These are phyloP conservation scores for Ascochyta pisi DNA, from an alignment of 2,329 filamentous ascomycete genomes.

Conservation along the genomic window DNA sequence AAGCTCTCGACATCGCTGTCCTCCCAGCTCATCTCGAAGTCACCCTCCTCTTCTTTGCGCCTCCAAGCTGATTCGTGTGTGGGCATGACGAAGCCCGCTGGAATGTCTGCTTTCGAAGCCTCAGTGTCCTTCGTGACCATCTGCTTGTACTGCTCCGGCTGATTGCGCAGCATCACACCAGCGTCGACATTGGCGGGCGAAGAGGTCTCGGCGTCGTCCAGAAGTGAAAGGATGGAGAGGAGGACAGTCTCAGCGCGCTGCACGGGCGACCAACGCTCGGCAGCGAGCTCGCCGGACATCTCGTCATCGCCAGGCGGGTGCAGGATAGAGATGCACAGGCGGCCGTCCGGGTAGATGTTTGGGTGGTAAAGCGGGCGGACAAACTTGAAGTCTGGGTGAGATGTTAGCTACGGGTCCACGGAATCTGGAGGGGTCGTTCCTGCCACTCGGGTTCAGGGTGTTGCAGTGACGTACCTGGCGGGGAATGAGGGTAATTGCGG, in stretches of 20 bases:
- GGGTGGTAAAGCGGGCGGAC: conserved; percentile 82
- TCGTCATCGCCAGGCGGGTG: conserved; percentile 90
- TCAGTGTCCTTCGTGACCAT: conserved; percentile 74
- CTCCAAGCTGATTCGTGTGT: conserved; percentile 68
- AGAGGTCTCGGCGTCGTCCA: conserved; percentile 92
- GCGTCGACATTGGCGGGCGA: conserved; percentile 96
- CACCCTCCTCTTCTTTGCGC: conserved; percentile 69
- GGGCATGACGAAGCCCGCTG: conserved; percentile 81
- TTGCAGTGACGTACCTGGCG: conserved; percentile 64
- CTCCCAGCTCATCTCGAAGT: conserved; percentile 58
- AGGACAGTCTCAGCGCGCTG: conserved; percentile 95
- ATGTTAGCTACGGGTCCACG: conserved; percentile 11
- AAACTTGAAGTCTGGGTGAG: conserved; percentile 76
- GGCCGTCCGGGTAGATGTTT: conserved; percentile 90
- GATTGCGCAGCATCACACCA: conserved; percentile 81
- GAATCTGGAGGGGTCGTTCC: not conserved
- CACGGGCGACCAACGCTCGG: conserved; percentile 91
- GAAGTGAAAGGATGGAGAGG: conserved; percentile 86
- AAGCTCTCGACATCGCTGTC: conserved; percentile 69
- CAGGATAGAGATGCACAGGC: conserved; percentile 94
- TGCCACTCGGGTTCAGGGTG: conserved; percentile 1
- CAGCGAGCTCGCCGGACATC: conserved; percentile 87
- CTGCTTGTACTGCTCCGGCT: conserved; percentile 71
- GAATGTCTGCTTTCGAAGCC: conserved; percentile 78
- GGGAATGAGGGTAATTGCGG: conserved; percentile 85